Conservation (phyloP, 2,329 filamentous ascomycete genomes). For the Penicillium crustosum region DNA sequence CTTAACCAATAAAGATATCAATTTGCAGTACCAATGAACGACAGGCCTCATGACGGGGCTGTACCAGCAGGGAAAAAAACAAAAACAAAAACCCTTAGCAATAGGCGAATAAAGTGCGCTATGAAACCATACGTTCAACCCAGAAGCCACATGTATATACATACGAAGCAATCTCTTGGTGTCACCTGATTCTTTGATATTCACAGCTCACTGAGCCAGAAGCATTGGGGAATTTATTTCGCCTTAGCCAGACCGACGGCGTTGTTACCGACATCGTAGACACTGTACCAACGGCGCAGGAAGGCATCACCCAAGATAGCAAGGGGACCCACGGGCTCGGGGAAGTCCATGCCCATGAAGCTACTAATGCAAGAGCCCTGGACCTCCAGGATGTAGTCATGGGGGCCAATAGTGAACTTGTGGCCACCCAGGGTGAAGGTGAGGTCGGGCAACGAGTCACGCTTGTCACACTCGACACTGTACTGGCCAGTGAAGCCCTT, state of each 20-base stretch:
- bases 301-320: slow-evolving; percentile 78
- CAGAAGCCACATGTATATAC: slow-evolving; percentile 21
- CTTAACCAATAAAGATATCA: slow-evolving; percentile 14
- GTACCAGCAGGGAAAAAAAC: slow-evolving; percentile 11
- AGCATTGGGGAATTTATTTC: slow-evolving; percentile 55
- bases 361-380: slow-evolving; percentile 94
- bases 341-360: slow-evolving; percentile 94
- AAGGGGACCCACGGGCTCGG: slow-evolving; percentile 82
- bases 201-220: slow-evolving; percentile 11
- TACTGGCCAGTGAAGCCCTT: slow-evolving; percentile 98
- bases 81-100: slow-evolving; percentile 12
- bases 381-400: slow-evolving; percentile 95
- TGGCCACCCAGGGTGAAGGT: slow-evolving; percentile 87
- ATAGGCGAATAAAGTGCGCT: slow-evolving; percentile 13
- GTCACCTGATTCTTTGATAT: slow-evolving; percentile 12
- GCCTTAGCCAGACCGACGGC: slow-evolving; percentile 86
- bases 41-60: slow-evolving; percentile 5
- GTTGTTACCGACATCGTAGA: slow-evolving; percentile 90
- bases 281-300: slow-evolving; percentile 69
- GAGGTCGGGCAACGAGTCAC: slow-evolving; percentile 80
- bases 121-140: slow-evolving; percentile 10
- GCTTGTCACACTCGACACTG: slow-evolving; percentile 83
- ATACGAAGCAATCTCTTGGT: slow-evolving; percentile 18
- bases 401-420: slow-evolving; percentile 85
- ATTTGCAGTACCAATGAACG: slow-evolving; percentile 12